Evolutionary conservation across 176 grass and related monocot genomes (phyloP).

Genomic region (Eremochloa ophiuroides): DNA sequence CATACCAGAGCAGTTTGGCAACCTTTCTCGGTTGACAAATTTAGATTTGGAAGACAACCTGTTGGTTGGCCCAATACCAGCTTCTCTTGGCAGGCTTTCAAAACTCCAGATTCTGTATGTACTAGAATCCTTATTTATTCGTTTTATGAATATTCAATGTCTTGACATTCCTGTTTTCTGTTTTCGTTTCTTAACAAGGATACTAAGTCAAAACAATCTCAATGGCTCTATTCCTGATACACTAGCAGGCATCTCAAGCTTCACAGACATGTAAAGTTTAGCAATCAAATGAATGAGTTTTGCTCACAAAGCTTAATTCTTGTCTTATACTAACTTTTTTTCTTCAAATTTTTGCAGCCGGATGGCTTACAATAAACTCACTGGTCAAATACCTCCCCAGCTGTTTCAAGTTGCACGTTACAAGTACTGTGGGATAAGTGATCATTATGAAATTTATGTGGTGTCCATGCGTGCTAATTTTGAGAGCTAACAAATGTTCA

Average conservation of each 20-base stretch:
- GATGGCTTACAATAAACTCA: constrained; percentile 83
- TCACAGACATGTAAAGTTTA: constrained; percentile 81
- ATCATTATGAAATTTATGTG: constrained; percentile 1
- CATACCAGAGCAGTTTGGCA: constrained; percentile 74
- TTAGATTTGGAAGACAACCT: constrained; percentile 76
- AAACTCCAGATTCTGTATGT: constrained; percentile 73
- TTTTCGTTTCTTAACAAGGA: constrained; percentile 48
- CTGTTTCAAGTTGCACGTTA: constrained; percentile 93
- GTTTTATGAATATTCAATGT: constrained; percentile 11
- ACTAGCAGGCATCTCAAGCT: constrained; percentile 59
- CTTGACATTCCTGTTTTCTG: background rate
- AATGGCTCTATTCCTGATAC: constrained; percentile 69
- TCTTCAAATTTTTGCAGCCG: constrained; percentile 45
- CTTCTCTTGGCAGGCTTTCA: constrained; percentile 71
- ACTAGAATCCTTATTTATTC: constrained; percentile 21
- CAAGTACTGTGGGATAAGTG: constrained; percentile 59
- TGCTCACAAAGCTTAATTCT: background rate
- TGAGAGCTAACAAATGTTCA: constrained; percentile 38
- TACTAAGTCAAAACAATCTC: constrained; percentile 84
- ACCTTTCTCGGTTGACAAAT: constrained; percentile 69
- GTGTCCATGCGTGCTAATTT: background rate
- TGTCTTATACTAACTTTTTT: constrained; percentile 27
- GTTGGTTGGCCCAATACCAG: constrained; percentile 70
- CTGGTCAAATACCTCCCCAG: constrained; percentile 71
- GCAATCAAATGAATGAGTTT: constrained; percentile 10